A percentile compares a stretch with the other conserved stretches of the same genome.
These are phyloP conservation scores for Microbotryum lychnidis-dioicae DNA, from an alignment of 1,284 basidiomycete genomes.

Conservation along the genomic window DNA sequence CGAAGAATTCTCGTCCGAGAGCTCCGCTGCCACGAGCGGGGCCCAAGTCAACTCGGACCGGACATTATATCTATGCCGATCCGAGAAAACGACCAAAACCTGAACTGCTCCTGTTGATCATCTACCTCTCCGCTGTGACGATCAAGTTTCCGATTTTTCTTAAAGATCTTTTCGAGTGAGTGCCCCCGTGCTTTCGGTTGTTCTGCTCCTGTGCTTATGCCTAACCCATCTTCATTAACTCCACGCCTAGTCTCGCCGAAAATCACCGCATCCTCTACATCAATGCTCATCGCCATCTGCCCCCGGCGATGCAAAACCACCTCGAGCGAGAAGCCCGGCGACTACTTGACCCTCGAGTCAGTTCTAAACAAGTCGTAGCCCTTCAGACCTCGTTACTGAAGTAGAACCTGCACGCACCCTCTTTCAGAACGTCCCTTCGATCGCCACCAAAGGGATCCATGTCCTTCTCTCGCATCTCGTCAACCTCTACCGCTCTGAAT, in stretches of 20 bases:
- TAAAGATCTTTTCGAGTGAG: conserved; percentile 31
- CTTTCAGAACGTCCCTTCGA: too few species aligned
- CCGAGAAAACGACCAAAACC: conserved; percentile 9
- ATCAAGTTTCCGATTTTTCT: conserved; percentile 30
- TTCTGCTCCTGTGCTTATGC: not conserved
- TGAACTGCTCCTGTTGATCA: conserved; percentile 26
- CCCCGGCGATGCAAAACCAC: conserved; percentile 23
- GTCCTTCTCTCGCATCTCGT: conserved; percentile 13
- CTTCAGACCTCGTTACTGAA: not conserved
- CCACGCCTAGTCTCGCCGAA: conserved; percentile 25
- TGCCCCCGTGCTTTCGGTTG: not conserved
- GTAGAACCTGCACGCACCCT: not conserved
- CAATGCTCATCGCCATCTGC: conserved; percentile 18
- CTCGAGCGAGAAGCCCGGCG: conserved; percentile 3
- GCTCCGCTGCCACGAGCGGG: not conserved
- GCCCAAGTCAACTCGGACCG: not conserved
- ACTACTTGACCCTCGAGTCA: conserved; percentile 7
- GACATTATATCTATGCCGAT: conserved; percentile 7
- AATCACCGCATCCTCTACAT: conserved; percentile 28
- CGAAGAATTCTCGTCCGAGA: conserved; percentile 5
- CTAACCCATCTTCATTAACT: not conserved
- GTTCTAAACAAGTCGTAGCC: not conserved
- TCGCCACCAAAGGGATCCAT: not conserved
- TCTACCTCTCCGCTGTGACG: conserved; percentile 32
- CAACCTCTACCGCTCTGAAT: conserved; percentile 20